Base-by-base conservation (phyloP, 1,284 basidiomycete genomes). In the Boletus smithii region DNA sequence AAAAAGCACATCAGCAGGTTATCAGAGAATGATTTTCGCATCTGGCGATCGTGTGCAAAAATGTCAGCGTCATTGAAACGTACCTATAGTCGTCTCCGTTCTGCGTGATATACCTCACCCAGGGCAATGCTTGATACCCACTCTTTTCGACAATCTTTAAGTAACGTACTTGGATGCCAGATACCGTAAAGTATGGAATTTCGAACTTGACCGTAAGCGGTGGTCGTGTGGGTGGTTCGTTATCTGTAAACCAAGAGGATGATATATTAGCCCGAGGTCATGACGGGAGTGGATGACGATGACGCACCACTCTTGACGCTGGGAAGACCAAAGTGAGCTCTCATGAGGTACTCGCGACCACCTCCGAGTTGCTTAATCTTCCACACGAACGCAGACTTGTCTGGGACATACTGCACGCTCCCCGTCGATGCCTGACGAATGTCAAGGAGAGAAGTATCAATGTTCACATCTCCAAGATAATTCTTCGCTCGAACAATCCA, bases 91-190 rank as follows among this genome's bases (percentile, higher is more conserved):
- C 95, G 65, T 97, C 95, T 16, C 95, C 95, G 58, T 97, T 93
- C 71, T 95, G 89, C 4, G 91, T 95, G 59, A 97, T 95, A 68
- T 95, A 95, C 53, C 89, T 73, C 49, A 93, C 91, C 90, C 90
- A 93, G 3, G 89, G 92, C 49, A 95, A 69, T 1, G 93, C 92
- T 69, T 97, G 91, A 67, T 95, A 97, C 16, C 94, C 95, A 49
- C 90, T 94, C 78, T 99, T 98, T 70, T 99, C 97, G 1, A 98
- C 94, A 46, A 99, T 95, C 72, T 99, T 99, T 56, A 93, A 76
- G 66, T 97, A 98, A 44, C 95, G 80, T 14, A 98, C 95, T 69
- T 97, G 93, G 51, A 98, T 97, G 8, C 97, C 95, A 0, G 93
- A 97, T 1, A 94, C 88, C 1, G 95, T 97, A 66, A 97, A 97